Evolutionary conservation across 306 rosid genomes (phyloP).

Genomic region (Vachellia collinsii): DNA sequence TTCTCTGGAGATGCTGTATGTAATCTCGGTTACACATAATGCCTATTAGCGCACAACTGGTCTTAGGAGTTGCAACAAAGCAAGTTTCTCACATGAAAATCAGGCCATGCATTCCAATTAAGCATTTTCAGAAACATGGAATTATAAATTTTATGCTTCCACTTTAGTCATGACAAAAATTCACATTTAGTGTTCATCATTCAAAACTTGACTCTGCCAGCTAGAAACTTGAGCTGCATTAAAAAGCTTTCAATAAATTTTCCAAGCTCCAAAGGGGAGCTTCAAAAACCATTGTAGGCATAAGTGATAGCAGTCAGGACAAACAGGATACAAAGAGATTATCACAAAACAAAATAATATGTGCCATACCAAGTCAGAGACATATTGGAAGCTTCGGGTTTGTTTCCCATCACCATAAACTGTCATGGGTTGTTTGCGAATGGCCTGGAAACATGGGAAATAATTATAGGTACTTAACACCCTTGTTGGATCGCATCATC

Average conservation of each 20-base stretch:
- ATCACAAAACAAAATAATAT: not conserved
- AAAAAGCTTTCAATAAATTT: not conserved
- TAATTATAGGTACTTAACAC: slow-evolving; percentile 7
- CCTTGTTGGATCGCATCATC: too few relatives aligned
- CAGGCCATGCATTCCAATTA: slow-evolving; percentile 13
- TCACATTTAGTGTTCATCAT: slow-evolving; percentile 12
- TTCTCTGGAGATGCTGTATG: slow-evolving; percentile 27
- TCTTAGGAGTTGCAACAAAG: slow-evolving; percentile 24
- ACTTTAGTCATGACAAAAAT: slow-evolving; percentile 11
- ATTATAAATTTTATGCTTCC: slow-evolving; percentile 24
- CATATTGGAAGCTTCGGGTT: slow-evolving; percentile 98
- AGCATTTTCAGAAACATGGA: slow-evolving; percentile 15
- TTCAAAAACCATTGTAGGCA: slow-evolving; percentile 4
- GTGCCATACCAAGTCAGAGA: slow-evolving; percentile 83
- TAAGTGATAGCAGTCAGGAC: slow-evolving; percentile 2
- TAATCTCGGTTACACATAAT: slow-evolving; percentile 22
- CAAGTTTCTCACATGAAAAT: not conserved
- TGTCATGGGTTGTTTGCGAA: slow-evolving; percentile 89
- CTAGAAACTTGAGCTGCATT: not conserved
- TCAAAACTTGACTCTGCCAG: slow-evolving; percentile 20
- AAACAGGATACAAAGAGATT: slow-evolving; percentile 21
- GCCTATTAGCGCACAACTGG: slow-evolving; percentile 7
- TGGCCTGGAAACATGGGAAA: slow-evolving; percentile 58
- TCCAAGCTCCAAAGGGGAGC: not conserved
- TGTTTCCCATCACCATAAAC: slow-evolving; percentile 98